A percentile compares a stretch with the other conserved stretches of the same genome.
phyloP scores from a whole-genome alignment of 2,329 filamentous ascomycete species.

The Cercospora sojina region DNA sequence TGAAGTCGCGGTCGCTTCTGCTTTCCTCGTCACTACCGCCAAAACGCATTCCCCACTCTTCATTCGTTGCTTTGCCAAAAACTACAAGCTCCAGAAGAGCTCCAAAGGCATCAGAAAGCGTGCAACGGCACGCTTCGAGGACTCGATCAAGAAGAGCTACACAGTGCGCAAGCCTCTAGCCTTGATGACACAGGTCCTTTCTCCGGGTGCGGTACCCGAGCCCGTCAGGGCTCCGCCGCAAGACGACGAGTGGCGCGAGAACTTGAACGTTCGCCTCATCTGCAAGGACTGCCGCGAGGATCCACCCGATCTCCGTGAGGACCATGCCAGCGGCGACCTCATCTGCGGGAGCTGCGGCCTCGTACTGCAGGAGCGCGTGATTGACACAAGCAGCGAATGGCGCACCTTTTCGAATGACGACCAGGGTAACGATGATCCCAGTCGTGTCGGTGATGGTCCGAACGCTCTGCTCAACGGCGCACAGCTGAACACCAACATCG shows the following conservation, averaged over 20 bases:
- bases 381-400: conserved; percentile 97
- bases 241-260: conserved; percentile 66
- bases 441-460: conserved; percentile 91
- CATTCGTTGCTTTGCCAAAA: conserved; percentile 53
- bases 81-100: conserved; percentile 47
- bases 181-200: conserved; percentile 41
- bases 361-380: conserved; percentile 84
- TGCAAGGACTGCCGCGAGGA: conserved; percentile 89
- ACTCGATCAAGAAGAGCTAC: conserved; percentile 26
- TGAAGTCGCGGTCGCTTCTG: not conserved
- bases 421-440: conserved; percentile 92
- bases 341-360: conserved; percentile 90
- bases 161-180: conserved; percentile 34
- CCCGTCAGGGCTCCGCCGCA: conserved; percentile 37
- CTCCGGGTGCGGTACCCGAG: conserved; percentile 47
- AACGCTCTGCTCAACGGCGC: conserved; percentile 88
- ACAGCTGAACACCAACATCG: conserved; percentile 84
- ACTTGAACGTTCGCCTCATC: conserved; percentile 79
- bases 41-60: conserved; percentile 67
- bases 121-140: conserved; percentile 41
- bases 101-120: conserved; percentile 48
- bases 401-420: conserved; percentile 98
- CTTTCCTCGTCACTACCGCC: conserved; percentile 30
- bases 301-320: conserved; percentile 90
- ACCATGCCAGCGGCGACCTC: conserved; percentile 88